Conservation (phyloP, 768 basidiomycete species). For the Russula sp. region DNA sequence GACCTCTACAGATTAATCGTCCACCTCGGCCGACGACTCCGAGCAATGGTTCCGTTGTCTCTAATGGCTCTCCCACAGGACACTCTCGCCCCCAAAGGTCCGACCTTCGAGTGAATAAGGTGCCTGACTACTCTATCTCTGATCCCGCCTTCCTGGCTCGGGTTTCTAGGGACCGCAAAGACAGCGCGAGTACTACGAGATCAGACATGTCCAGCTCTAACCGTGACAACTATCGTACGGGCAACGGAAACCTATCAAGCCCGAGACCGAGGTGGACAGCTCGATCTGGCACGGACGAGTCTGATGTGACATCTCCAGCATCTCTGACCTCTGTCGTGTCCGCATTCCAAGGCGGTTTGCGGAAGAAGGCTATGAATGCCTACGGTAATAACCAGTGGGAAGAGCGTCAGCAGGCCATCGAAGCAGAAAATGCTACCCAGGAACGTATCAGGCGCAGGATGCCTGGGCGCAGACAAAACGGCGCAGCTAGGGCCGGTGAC, state of each 20-base stretch:
- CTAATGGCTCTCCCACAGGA: constrained; percentile 19
- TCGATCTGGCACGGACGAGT: constrained; percentile 17
- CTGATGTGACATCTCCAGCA: constrained; percentile 17
- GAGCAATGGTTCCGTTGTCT: constrained; percentile 19
- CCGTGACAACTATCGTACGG: constrained; percentile 7
- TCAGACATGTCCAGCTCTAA: constrained; percentile 19
- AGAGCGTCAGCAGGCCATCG: constrained; percentile 54
- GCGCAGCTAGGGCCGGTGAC: constrained; percentile 63
- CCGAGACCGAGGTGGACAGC: constrained; percentile 9
- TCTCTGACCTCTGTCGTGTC: constrained; percentile 46
- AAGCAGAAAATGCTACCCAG: constrained; percentile 60
- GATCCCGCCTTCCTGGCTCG: not conserved
- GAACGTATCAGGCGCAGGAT: constrained; percentile 63
- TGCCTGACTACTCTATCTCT: constrained; percentile 9
- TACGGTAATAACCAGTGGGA: constrained; percentile 51
- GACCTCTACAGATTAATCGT: constrained; percentile 23
- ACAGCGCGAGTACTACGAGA: constrained; percentile 22
- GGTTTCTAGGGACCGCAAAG: constrained; percentile 17
- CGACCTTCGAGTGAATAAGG: constrained; percentile 15
- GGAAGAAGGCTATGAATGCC: constrained; percentile 50
- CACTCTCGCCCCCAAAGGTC: constrained; percentile 25
- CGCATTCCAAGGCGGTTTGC: constrained; percentile 62
- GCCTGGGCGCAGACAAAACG: constrained; percentile 48
- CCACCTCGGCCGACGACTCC: constrained; percentile 23
- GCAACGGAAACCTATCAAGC: constrained; percentile 19